Conservation (phyloP, 768 basidiomycete genomes). For the Pisolithus tinctorius region DNA sequence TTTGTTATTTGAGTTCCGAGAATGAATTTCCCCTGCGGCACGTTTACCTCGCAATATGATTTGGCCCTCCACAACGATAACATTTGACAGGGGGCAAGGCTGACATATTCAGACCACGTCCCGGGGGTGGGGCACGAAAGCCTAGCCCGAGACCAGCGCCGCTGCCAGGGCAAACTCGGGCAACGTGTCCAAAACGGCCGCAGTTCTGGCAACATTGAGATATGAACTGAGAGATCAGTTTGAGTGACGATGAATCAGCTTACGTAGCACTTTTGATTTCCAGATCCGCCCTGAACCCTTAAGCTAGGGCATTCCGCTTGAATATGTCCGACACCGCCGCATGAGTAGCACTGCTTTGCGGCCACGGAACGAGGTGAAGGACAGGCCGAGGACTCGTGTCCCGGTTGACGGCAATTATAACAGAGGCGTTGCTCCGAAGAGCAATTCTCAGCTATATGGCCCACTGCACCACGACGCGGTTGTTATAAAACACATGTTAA, state of each 20-base stretch:
- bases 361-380: conserved; percentile 76
- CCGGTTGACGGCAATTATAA: conserved; percentile 94
- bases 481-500: conserved; percentile 8
- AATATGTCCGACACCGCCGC: conserved; percentile 88
- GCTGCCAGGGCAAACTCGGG: conserved; percentile 62
- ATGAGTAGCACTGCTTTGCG: conserved; percentile 89
- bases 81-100: conserved; percentile 81
- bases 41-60: conserved; percentile 73
- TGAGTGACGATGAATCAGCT: conserved; percentile 19
- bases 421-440: conserved; percentile 84
- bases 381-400: conserved; percentile 86
- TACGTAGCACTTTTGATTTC: conserved; percentile 81
- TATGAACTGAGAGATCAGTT: conserved; percentile 1
- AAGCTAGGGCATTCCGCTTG: conserved; percentile 82
- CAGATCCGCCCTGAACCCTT: conserved; percentile 47
- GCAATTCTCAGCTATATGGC: conserved; percentile 91
- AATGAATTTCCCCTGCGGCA: background rate
- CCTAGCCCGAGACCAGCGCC: conserved; percentile 42
- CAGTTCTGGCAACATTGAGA: conserved; percentile 47
- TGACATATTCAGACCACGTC: conserved; percentile 68
- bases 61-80: conserved; percentile 83
- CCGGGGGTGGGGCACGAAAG: conserved; percentile 66
- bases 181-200: conserved; percentile 78
- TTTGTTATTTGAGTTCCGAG: conserved; percentile 3
- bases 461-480: conserved; percentile 45